phyloP scores from a whole-genome alignment of 1,284 basidiomycete species.

The Tilletia walkeri region DNA sequence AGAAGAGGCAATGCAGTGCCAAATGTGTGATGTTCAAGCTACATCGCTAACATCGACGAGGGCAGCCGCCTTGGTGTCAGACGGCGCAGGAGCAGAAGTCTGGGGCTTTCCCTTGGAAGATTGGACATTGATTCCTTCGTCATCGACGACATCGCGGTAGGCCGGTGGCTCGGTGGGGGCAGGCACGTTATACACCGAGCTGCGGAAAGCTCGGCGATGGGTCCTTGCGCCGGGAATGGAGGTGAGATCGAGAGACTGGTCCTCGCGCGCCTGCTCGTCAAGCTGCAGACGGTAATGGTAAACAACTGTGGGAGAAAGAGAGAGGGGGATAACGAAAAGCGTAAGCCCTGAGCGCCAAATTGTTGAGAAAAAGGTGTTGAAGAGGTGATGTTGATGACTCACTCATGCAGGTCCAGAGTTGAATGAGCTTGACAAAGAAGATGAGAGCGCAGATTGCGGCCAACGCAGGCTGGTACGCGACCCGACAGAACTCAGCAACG shows the following conservation, averaged over 20 bases:
- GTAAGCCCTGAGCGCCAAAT: background rate
- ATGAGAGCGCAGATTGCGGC: background rate
- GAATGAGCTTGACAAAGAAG: background rate
- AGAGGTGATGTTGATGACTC: background rate
- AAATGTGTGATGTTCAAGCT: too few species aligned
- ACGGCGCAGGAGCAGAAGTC: too few species aligned
- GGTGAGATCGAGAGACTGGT: background rate
- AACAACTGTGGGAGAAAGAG: background rate
- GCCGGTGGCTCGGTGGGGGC: background rate
- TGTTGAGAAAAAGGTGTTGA: too few species aligned
- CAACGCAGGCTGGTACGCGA: background rate
- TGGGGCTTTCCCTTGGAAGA: too few species aligned
- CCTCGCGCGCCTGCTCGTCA: background rate
- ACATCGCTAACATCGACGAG: too few species aligned
- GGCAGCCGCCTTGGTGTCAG: too few species aligned
- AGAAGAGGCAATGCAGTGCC: too few species aligned
- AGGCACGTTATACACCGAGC: background rate
- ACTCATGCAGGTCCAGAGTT: conserved; percentile 12
- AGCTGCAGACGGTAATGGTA: background rate
- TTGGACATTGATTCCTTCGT: too few species aligned
- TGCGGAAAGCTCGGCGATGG: background rate
- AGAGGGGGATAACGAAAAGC: background rate
- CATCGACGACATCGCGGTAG: background rate
- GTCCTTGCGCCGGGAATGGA: background rate
- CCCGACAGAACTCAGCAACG: background rate